Evolutionary conservation across 2,329 filamentous ascomycete species (phyloP), one percentile per base, ranked within the genome.

Genomic region (Botryotinia narcissicola): DNA sequence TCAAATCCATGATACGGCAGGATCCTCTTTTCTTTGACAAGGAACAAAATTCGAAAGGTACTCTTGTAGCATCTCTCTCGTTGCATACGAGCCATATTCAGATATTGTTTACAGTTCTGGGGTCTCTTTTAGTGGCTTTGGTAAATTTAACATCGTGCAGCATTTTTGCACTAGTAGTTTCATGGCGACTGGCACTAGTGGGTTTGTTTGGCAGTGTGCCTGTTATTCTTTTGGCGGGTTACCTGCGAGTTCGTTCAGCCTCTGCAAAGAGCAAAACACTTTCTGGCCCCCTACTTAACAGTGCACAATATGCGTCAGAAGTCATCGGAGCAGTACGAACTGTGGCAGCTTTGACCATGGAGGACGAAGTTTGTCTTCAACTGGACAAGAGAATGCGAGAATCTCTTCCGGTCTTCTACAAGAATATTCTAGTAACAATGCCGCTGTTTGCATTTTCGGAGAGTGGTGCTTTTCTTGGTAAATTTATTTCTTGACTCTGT

Each of bases 21-120:
- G 94, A 98, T 76, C 94, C 97, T 73, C 85, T 89, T 44, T 98
- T 95, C 82, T 98, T 97, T 79, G 95, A 98, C 81, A 86, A 86
- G 59, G 92, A 95, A 75, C 91, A 95, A 81, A 97, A 98, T 81
- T 93, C 92, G 8, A 91, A 93, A 5, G 95, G 95, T 75, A 91
- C 94, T 0, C 84, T 98, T 78, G 97, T 94, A 0, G 92, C 92
- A 0, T 95, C 96, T 83, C 84, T 97, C 14, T 94, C 94, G 0
- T 97, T 93, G 0, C 91, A 95, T 79, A 86, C 97, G 42, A 91
- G 93, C 90, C 71, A 87, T 86, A 68, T 84, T 85, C 63, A 92
- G 91, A 73, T 81, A 96, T 48, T 86, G 32, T 59, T 73, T n/a
- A 70, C 60, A n/a, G 57, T 71, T n/a, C 37, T 73, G 16, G 70